Conservation (phyloP, 805 yeast genomes). For the Candida montana region DNA sequence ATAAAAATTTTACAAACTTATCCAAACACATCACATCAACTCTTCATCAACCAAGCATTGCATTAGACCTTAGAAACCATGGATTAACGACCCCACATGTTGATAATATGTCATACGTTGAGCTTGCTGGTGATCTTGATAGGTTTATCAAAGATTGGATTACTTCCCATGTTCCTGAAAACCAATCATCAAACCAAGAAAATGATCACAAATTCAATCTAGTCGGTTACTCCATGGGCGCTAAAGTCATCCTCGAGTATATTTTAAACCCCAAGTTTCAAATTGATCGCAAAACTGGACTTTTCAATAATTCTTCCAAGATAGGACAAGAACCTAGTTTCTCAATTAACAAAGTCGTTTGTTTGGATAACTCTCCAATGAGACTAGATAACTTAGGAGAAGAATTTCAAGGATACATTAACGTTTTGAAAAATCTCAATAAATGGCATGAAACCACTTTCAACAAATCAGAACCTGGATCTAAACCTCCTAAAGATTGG, state of each 20-base stretch:
- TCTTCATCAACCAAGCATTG: constrained; percentile 32
- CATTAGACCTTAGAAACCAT: constrained; percentile 48
- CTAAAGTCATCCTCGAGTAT: constrained; percentile 46
- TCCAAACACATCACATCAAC: constrained; percentile 30
- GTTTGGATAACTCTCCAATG: constrained; percentile 44
- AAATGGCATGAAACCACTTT: constrained; percentile 5
- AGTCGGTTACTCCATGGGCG: constrained; percentile 60
- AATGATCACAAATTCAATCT: constrained; percentile 25
- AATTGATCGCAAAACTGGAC: neutral
- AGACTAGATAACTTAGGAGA: constrained; percentile 26
- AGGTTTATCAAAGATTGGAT: constrained; percentile 9
- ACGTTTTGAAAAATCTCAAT: constrained; percentile 6
- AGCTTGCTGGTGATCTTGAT: constrained; percentile 18
- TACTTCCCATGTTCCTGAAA: too few relatives aligned
- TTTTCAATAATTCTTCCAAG: neutral
- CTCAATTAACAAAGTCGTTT: constrained; percentile 35
- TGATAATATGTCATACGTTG: constrained; percentile 29
- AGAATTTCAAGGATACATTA: constrained; percentile 21
- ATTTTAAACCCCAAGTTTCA: constrained; percentile 29
- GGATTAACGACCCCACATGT: constrained; percentile 46
- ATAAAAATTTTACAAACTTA: constrained; percentile 36
- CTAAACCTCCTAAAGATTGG: neutral
- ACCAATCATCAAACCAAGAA: too few relatives aligned
- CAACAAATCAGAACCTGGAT: neutral
- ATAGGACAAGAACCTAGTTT: constrained; percentile 18